Percentiles rank a stretch among this genome's conserved stretches.
phyloP scores from a whole-genome alignment of 2,329 filamentous ascomycete genomes.

The Bimuria novae-zelandiae region DNA sequence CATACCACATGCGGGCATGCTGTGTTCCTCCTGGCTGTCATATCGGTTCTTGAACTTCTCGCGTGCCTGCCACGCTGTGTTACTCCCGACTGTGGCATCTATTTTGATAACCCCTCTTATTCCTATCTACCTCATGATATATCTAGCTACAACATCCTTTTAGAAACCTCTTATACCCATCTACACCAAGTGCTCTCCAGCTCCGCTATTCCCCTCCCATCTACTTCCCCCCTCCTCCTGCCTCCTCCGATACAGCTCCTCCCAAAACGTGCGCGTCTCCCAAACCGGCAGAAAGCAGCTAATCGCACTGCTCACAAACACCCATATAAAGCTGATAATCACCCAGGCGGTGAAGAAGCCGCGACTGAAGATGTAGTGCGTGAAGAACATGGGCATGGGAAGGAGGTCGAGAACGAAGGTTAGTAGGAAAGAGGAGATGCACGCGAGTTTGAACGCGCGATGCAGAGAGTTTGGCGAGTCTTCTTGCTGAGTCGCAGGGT shows the following conservation, averaged over 20 bases:
- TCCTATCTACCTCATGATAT: too few relatives aligned
- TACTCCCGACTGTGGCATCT: too few relatives aligned
- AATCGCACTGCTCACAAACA: constrained; percentile 47
- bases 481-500: constrained; percentile 31
- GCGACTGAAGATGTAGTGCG: constrained; percentile 47
- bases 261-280: constrained; percentile 46
- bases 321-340: constrained; percentile 50
- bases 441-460: constrained; percentile 44
- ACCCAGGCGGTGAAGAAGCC: constrained; percentile 51
- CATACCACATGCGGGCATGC: too few relatives aligned
- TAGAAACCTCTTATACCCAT: too few relatives aligned
- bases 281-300: constrained; percentile 50
- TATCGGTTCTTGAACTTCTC: too few relatives aligned
- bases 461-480: constrained; percentile 35
- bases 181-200: background rate
- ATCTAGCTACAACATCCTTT: too few relatives aligned
- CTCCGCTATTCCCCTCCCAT: background rate
- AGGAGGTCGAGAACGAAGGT: constrained; percentile 49
- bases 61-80: too few relatives aligned
- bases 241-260: constrained; percentile 19
- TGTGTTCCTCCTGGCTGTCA: too few relatives aligned
- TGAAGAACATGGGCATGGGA: constrained; percentile 51
- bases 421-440: constrained; percentile 43
- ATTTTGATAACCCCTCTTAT: too few relatives aligned
- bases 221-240: background rate